Evolutionary conservation across 192 early-diverging fungal species (phyloP).

Genomic region (Umbelopsis sp.): DNA sequence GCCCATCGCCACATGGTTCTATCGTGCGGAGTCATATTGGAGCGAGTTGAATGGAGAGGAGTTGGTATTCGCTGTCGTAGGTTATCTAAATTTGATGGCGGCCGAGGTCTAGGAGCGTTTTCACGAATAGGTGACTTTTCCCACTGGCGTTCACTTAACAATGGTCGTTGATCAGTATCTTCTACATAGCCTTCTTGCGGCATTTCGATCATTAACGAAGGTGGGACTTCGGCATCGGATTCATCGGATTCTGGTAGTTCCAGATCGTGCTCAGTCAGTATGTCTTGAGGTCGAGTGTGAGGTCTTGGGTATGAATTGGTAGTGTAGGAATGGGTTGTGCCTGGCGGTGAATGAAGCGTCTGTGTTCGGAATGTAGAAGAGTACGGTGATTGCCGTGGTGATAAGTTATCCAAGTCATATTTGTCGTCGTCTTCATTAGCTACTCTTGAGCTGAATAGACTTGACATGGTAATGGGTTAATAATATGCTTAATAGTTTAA

Average conservation of each 20-base stretch:
- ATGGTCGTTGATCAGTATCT: background rate
- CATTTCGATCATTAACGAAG: slow-evolving; percentile 67
- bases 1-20: slow-evolving; percentile 81
- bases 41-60: slow-evolving; percentile 37
- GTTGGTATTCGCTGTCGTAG: slow-evolving; percentile 25
- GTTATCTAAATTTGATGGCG: background rate
- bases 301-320: background rate
- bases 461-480: background rate
- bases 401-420: slow-evolving; percentile 11
- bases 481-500: background rate
- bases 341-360: background rate
- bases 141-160: slow-evolving; percentile 12
- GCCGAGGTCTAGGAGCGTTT: background rate
- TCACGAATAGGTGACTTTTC: slow-evolving; percentile 7
- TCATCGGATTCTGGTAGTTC: slow-evolving; percentile 20
- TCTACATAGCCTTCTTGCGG: slow-evolving; percentile 10
- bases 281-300: background rate
- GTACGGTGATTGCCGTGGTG: background rate
- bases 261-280: background rate
- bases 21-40: slow-evolving; percentile 53
- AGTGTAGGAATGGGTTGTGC: background rate
- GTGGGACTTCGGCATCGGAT: slow-evolving; percentile 58
- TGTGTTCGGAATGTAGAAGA: slow-evolving; percentile 7
- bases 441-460: slow-evolving; percentile 17
- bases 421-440: slow-evolving; percentile 11